Conservation (phyloP, 73 alveolate species). For the Paramecium biaurelia region DNA sequence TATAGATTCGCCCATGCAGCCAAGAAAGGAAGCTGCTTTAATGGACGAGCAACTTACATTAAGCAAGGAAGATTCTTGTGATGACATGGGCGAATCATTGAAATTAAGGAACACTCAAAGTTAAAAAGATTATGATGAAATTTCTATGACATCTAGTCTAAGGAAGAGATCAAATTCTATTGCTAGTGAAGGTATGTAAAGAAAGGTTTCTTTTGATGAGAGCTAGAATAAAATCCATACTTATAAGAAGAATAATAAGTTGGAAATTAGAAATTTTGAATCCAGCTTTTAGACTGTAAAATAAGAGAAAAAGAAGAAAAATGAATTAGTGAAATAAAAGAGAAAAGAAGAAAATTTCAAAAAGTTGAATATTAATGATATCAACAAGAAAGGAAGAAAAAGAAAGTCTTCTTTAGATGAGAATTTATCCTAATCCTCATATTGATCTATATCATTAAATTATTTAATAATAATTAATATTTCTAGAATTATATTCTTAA, state of each 20-base stretch:
- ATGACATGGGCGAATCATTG: background rate
- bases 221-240: background rate
- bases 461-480: background rate
- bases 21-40: background rate
- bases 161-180: background rate
- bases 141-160: background rate
- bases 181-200: background rate
- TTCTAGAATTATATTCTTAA: background rate
- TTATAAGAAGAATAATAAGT: background rate
- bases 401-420: conserved; percentile 49
- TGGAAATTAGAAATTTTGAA: conserved; percentile 4
- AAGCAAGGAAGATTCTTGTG: background rate
- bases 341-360: conserved; percentile 49
- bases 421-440: conserved; percentile 14
- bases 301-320: conserved; percentile 4
- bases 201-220: conserved; percentile 45
- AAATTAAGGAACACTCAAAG: background rate
- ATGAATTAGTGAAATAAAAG: background rate
- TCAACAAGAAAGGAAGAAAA: conserved; percentile 25
- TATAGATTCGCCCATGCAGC: conserved; percentile 17
- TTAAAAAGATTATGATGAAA: background rate
- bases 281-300: background rate
- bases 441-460: background rate
- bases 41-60: background rate
- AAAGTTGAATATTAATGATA: conserved; percentile 22